Base-by-base conservation (phyloP, 2,329 filamentous ascomycete species). In the Pyrenophora seminiperda region DNA sequence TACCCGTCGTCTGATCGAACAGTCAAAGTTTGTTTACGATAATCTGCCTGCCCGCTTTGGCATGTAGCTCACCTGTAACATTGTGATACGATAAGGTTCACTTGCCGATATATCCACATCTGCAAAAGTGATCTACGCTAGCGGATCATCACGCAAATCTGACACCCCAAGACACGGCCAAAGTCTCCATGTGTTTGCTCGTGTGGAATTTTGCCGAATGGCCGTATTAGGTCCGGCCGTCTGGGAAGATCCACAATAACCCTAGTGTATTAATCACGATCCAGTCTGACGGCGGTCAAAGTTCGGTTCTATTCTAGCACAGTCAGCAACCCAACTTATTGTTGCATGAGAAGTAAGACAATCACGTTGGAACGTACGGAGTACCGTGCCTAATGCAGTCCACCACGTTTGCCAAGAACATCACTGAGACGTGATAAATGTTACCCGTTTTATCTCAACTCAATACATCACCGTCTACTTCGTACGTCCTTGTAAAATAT, bases 91-190 rank as follows among this genome's bases (percentile, higher is more conserved):
- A 30, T 48, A 43, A 15, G 31, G 14, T 18, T 30, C 32, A 27
- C 22, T n/a, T 18, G 32, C 17, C 24, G 15, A 18, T 22, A 30
- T 20, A 34, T 41, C 43, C 32, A 42, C 33, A 15, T 32, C 42
- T 43, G 39, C 39, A 30, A 19, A 29, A 20, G 37, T 11, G 39
- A 43, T 48, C 22, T 22, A 42, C 38, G 42, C 33, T 42, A 42
- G 38, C 18, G 29, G 38, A 48, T 43, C 24, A 37, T 20, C 29
- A 41, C 17, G 11, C 19, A n/a, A 14, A 31, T 22, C 29, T 17
- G 19, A 24, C n/a, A 33, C 22, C 6, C 20, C 19, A 37, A 17
- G 34, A n/a, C 30, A 36, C 11, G 14, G 20, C 14, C 33, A 43
- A 15, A 43, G 5, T 11, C 41, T 34, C 14, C 30, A 34, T 19